phyloP scores from a whole-genome alignment of 2,329 filamentous ascomycete genomes.

The Boeremia exigua region DNA sequence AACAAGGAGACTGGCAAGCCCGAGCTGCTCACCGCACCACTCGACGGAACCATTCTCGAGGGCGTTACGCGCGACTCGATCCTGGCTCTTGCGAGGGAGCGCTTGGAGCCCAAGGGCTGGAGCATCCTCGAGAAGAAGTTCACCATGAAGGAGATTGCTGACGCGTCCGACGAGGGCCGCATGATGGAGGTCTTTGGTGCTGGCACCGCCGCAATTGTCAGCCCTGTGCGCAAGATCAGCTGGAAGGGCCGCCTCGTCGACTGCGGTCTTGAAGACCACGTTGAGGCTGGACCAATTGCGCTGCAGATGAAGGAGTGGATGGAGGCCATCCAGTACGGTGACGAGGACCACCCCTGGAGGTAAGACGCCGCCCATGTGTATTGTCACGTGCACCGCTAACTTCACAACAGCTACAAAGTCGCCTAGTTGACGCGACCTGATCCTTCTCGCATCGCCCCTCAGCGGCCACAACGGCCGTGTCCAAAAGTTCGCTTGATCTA shows the following conservation, averaged over 20 bases:
- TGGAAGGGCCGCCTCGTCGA: constrained; percentile 84
- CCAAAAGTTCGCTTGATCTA: neutral
- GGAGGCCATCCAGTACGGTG: constrained; percentile 92
- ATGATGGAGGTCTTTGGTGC: constrained; percentile 92
- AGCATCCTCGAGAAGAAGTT: constrained; percentile 86
- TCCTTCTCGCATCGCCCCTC: neutral
- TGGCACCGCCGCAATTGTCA: constrained; percentile 93
- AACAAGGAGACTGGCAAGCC: constrained; percentile 88
- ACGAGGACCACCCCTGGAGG: constrained; percentile 87
- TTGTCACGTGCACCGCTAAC: constrained; percentile 23
- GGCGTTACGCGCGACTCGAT: constrained; percentile 94
- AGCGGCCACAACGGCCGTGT: neutral
- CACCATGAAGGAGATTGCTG: constrained; percentile 83
- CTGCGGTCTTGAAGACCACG: constrained; percentile 78
- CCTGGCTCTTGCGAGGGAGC: constrained; percentile 82
- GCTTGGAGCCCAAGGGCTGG: constrained; percentile 86
- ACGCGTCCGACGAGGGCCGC: constrained; percentile 82
- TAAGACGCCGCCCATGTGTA: constrained; percentile 50
- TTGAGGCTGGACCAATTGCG: constrained; percentile 89
- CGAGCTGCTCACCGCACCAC: constrained; percentile 90
- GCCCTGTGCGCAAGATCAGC: constrained; percentile 85
- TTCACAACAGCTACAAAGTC: constrained; percentile 36
- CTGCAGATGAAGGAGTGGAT: constrained; percentile 95
- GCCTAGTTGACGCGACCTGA: neutral
- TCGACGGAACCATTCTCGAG: constrained; percentile 95